Evolutionary conservation across 2,329 filamentous ascomycete species (phyloP), one percentile per base, ranked within the genome.

Genomic region (Knoxdaviesia capensis): DNA sequence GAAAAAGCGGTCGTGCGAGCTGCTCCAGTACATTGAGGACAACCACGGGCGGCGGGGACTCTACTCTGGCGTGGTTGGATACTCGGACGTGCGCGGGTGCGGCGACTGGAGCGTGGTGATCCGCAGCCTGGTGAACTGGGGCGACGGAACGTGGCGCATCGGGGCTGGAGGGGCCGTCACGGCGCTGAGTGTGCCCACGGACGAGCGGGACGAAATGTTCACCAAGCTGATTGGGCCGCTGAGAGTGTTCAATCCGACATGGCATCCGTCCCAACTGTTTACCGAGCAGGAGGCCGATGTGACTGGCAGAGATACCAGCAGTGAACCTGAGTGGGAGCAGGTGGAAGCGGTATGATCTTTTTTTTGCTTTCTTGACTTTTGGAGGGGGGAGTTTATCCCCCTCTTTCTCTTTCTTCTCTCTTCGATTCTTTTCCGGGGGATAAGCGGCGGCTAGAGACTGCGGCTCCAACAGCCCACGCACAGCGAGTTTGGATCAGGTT

Each of bases 31-130:
- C 4, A 68, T 94, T 36, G 87, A 94, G 58, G 50, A 39, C 34
- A 60, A 59, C 11, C 55, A 64, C 4, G 59, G 62, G 44, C 70
- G 77, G 50, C 66, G 88, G 41, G 77, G 84, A 32, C 59, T 94
- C 41, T 94, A 94, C 59, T 84, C 84, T 6, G 86, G 90, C 20
- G 81, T 92, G 2, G 70, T 94, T 40, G 88, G 88, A 0, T 96
- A 93, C 58, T 71, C 94, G 56, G 87, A 93, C 51, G 77, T 85
- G 6, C 76, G 81, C 1, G 88, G 88, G 1, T 74, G 74, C 6
- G 86, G 84, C 0, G 87, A 93, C 57, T 94, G 88, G 68, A 90
- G 81, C 48, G 90, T 96, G 11, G 77, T 86, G 2, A 96, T 96
- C 47, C 70, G 88, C 29, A 87, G 79, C 39, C 71, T 87, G 51